Conservation (phyloP, 176 grass and related monocot genomes). For the Phoenix dactylifera region DNA sequence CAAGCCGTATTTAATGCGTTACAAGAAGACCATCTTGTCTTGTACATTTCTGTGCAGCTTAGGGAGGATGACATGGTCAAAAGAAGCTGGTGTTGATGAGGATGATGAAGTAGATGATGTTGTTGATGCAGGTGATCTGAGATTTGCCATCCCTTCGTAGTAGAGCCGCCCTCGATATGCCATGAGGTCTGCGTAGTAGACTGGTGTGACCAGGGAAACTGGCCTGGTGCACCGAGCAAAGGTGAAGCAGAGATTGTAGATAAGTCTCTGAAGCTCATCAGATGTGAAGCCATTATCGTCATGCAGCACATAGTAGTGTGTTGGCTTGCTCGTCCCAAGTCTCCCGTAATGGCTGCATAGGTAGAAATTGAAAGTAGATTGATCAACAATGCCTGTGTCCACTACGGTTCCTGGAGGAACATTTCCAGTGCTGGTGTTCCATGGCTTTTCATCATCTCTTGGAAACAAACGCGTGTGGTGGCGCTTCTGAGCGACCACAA, state of each 20-base stretch:
- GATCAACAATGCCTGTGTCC: slow-evolving; percentile 40
- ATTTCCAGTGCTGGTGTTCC: slow-evolving; percentile 11
- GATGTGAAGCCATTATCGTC: slow-evolving; percentile 30
- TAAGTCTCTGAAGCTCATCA: slow-evolving; percentile 46
- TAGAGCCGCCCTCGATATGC: slow-evolving; percentile 51
- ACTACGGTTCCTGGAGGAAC: slow-evolving; percentile 53
- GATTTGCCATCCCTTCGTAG: slow-evolving; percentile 28
- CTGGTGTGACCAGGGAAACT: slow-evolving; percentile 42
- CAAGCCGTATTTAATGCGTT: too few relatives aligned
- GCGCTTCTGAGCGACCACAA: slow-evolving; percentile 50
- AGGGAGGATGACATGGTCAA: too few relatives aligned
- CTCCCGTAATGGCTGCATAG: slow-evolving; percentile 55
- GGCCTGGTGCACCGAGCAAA: slow-evolving; percentile 57
- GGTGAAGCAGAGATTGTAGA: slow-evolving; percentile 44
- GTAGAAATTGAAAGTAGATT: slow-evolving; percentile 37
- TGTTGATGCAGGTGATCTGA: not conserved
- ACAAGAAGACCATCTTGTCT: too few relatives aligned
- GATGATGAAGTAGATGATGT: not conserved
- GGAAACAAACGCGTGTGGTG: slow-evolving; percentile 51
- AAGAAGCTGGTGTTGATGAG: too few relatives aligned
- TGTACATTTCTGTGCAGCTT: too few relatives aligned
- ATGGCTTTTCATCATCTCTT: not conserved
- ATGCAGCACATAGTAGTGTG: slow-evolving; percentile 42
- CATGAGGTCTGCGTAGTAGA: slow-evolving; percentile 47
- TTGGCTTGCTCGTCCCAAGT: slow-evolving; percentile 43